Percentiles rank a stretch among this genome's conserved stretches.
These are phyloP conservation scores for Salix exigua DNA, from an alignment of 345 rosid genomes.

Conservation along the genomic window DNA sequence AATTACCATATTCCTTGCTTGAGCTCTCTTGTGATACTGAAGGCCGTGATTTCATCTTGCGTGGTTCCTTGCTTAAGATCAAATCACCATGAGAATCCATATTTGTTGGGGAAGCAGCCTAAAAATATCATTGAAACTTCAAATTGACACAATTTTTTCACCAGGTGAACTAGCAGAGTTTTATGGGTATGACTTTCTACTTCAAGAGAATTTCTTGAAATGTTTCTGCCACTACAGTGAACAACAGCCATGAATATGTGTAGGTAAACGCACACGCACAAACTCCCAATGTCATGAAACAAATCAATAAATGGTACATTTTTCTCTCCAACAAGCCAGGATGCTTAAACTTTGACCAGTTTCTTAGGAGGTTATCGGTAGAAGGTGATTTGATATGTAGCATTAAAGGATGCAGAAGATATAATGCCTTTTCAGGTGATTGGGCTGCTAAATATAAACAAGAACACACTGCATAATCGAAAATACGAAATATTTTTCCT, in stretches of 20 bases:
- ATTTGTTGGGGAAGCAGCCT: neutral
- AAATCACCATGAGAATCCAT: conserved; percentile 10
- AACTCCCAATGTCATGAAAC: neutral
- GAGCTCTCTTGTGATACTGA: neutral
- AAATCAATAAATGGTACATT: neutral
- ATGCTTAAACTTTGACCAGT: neutral
- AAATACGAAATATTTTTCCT: neutral
- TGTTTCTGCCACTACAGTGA: neutral
- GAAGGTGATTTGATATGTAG: neutral
- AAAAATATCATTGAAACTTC: neutral
- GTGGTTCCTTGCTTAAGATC: neutral
- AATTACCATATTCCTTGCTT: conserved; percentile 7
- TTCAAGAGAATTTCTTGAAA: neutral
- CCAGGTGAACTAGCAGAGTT: neutral
- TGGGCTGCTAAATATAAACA: neutral
- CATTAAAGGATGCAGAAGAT: neutral
- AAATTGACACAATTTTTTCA: neutral
- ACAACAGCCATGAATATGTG: neutral
- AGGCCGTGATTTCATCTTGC: neutral
- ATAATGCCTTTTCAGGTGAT: neutral
- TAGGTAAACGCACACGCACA: neutral
- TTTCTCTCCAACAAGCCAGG: neutral
- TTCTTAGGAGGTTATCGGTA: neutral
- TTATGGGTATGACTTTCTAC: neutral
- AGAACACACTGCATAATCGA: neutral